Percentiles rank a stretch among this genome's conserved stretches.
Conservation (phyloP, 805 yeast species). For the Allodekkera sacchari region DNA sequence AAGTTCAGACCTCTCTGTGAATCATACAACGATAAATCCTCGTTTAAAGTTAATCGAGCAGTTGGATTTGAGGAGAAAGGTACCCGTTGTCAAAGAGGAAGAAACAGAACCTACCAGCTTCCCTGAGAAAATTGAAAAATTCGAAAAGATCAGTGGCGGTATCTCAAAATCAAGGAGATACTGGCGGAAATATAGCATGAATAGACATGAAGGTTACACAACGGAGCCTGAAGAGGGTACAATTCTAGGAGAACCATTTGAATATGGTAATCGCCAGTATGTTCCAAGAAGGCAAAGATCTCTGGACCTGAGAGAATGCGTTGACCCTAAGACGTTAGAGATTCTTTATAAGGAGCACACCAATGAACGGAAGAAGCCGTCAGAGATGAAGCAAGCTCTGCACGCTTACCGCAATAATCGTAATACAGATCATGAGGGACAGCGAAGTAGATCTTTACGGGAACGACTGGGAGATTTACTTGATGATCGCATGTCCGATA, state of each 20-base stretch:
- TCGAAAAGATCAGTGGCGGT: conserved; percentile 22
- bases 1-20: no score
- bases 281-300: conserved; percentile 3
- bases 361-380: not conserved
- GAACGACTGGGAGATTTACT: conserved; percentile 20
- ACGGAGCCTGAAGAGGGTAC: no score
- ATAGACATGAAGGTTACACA: not conserved
- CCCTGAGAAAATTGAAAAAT: conserved; percentile 21
- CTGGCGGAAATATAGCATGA: conserved; percentile 6
- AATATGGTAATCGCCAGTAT: no score
- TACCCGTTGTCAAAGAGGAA: not conserved
- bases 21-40: no score
- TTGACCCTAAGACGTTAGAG: conserved; percentile 1
- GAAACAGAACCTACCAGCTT: conserved; percentile 8
- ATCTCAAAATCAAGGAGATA: conserved; percentile 9
- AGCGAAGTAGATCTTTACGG: conserved; percentile 13
- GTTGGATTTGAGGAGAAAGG: not conserved
- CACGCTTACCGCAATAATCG: conserved; percentile 1
- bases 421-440: no score
- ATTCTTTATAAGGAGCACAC: conserved; percentile 1
- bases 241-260: no score
- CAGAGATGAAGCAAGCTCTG: not conserved
- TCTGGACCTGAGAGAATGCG: not conserved
- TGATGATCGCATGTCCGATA: conserved; percentile 19
- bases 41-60: no score